Conservation (phyloP, 352 stramenopile genomes). For the Globisporangium takayamanum region DNA sequence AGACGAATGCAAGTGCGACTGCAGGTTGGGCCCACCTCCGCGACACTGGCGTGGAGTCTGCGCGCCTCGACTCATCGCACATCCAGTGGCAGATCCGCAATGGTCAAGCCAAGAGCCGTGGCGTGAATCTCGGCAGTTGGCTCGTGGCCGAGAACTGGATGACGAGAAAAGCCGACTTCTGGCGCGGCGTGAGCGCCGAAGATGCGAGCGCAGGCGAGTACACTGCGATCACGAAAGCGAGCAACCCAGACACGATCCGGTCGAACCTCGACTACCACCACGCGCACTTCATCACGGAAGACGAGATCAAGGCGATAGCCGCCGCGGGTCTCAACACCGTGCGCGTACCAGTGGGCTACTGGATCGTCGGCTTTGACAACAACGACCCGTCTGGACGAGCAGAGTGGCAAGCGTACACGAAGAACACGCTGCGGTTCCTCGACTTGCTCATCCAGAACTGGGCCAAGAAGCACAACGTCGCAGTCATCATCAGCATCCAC, state of each 20-base stretch:
- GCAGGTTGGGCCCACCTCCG: too few relatives aligned
- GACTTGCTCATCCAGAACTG: slow-evolving; percentile 43
- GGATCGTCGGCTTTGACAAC: slow-evolving; percentile 69
- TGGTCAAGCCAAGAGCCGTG: slow-evolving; percentile 36
- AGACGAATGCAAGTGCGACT: too few relatives aligned
- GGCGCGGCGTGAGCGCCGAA: slow-evolving; percentile 33
- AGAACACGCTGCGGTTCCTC: slow-evolving; percentile 27
- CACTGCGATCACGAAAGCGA: slow-evolving; percentile 41
- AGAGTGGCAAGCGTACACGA: slow-evolving; percentile 47
- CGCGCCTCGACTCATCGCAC: slow-evolving; percentile 16
- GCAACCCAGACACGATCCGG: slow-evolving; percentile 28
- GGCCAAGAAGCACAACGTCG: slow-evolving; percentile 43
- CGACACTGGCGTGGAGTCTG: neutral
- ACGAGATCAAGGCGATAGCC: slow-evolving; percentile 56
- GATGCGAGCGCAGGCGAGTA: slow-evolving; percentile 49
- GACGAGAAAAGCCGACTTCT: slow-evolving; percentile 52
- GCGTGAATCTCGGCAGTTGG: slow-evolving; percentile 75
- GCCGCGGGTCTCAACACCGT: slow-evolving; percentile 44
- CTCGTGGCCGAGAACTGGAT: slow-evolving; percentile 81
- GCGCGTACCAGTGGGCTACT: slow-evolving; percentile 46
- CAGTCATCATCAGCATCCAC: slow-evolving; percentile 44
- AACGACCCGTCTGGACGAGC: slow-evolving; percentile 31
- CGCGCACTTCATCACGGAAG: slow-evolving; percentile 59
- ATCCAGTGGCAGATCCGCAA: slow-evolving; percentile 56
- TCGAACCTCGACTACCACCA: slow-evolving; percentile 49